Conservation (phyloP, 345 rosid species). For the Rhizophora apiculata region DNA sequence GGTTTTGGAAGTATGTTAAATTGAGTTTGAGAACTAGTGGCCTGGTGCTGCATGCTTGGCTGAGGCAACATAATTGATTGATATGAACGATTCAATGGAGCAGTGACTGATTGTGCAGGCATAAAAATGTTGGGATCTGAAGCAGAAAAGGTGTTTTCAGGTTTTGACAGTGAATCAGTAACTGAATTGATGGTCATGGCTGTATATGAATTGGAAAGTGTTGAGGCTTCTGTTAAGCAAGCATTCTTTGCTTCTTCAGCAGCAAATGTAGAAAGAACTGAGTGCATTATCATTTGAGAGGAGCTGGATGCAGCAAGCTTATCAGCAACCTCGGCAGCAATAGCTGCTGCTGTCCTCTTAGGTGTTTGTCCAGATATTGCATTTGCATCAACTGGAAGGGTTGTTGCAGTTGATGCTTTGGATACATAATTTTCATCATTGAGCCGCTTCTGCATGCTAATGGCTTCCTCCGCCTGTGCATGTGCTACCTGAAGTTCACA, state of each 20-base stretch:
- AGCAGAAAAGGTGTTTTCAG: slow-evolving; percentile 39
- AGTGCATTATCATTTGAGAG: slow-evolving; percentile 88
- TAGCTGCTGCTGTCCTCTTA: slow-evolving; percentile 70
- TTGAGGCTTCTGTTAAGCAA: slow-evolving; percentile 34
- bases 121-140: slow-evolving; percentile 45
- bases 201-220: slow-evolving; percentile 25
- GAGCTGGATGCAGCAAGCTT: slow-evolving; percentile 84
- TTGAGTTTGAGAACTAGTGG: slow-evolving; percentile 48
- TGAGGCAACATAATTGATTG: slow-evolving; percentile 40
- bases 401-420: slow-evolving; percentile 30
- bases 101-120: slow-evolving; percentile 36
- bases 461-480: slow-evolving; percentile 70
- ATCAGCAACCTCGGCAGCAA: slow-evolving; percentile 97
- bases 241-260: slow-evolving; percentile 85
- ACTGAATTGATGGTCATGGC: slow-evolving; percentile 20
- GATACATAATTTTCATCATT: slow-evolving; percentile 46
- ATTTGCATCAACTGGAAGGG: slow-evolving; percentile 30
- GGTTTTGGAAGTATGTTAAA: slow-evolving; percentile 60
- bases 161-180: slow-evolving; percentile 30
- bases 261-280: slow-evolving; percentile 84
- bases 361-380: slow-evolving; percentile 48
- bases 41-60: slow-evolving; percentile 41
- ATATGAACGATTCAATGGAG: slow-evolving; percentile 40
- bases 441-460: slow-evolving; percentile 62
- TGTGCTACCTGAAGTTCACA: slow-evolving; percentile 60